phyloP scores from a whole-genome alignment of 371 early-diverging fungal genomes.

The Mucor mucedo region DNA sequence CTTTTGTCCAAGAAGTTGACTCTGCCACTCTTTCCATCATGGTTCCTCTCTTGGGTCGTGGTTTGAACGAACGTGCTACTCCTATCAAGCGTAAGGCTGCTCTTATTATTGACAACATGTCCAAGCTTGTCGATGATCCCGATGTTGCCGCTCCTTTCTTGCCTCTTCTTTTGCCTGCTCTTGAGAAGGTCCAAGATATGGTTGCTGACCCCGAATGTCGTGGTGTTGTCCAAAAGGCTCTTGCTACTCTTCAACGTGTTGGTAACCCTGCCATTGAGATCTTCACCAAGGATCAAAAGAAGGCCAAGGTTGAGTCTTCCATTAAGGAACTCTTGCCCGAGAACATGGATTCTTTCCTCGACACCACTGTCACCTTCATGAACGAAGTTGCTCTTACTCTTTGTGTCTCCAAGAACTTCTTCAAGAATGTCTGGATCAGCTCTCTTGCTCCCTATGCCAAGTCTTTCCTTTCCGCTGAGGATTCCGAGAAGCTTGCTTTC shows the following conservation, averaged over 20 bases:
- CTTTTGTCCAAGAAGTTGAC: slow-evolving; percentile 81
- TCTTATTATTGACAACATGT: slow-evolving; percentile 87
- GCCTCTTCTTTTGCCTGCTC: slow-evolving; percentile 79
- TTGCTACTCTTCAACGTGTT: slow-evolving; percentile 49
- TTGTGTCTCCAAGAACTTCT: slow-evolving; percentile 48
- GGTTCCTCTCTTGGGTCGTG: slow-evolving; percentile 80
- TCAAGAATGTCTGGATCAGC: slow-evolving; percentile 40
- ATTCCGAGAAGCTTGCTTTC: slow-evolving; percentile 37
- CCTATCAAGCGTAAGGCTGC: slow-evolving; percentile 80
- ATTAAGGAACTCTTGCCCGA: slow-evolving; percentile 47
- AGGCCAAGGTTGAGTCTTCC: slow-evolving; percentile 46
- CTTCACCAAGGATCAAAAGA: slow-evolving; percentile 50
- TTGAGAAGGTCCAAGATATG: slow-evolving; percentile 78
- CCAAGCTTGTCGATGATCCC: slow-evolving; percentile 83
- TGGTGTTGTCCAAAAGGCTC: slow-evolving; percentile 62
- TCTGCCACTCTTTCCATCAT: slow-evolving; percentile 83
- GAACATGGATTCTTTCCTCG: slow-evolving; percentile 30
- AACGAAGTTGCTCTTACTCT: slow-evolving; percentile 51
- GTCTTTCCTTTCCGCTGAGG: slow-evolving; percentile 54
- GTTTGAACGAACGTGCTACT: slow-evolving; percentile 68
- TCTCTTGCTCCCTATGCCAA: slow-evolving; percentile 61
- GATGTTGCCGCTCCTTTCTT: slow-evolving; percentile 82
- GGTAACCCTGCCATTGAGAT: slow-evolving; percentile 38
- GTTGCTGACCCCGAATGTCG: slow-evolving; percentile 84
- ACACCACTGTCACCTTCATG: slow-evolving; percentile 46